Conservation (phyloP, 169 alveolate genomes). For the Toxoplasma gondii region DNA sequence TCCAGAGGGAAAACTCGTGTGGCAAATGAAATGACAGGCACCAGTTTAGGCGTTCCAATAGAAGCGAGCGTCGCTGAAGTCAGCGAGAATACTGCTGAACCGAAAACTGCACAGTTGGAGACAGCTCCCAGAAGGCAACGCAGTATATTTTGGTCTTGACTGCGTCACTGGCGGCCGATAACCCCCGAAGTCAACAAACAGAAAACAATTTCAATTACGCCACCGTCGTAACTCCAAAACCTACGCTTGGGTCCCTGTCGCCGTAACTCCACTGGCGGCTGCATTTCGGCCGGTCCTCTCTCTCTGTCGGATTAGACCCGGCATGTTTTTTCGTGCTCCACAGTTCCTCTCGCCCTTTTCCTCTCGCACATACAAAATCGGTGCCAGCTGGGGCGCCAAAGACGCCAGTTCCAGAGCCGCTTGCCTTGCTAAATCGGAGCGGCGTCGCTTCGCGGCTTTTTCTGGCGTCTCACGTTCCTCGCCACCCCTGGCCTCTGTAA, state of each 20-base stretch:
- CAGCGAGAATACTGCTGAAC: too few relatives aligned
- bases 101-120: too few relatives aligned
- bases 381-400: conserved; percentile 25
- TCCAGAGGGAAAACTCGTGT: too few relatives aligned
- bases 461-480: neutral
- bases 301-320: neutral
- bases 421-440: neutral
- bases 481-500: neutral
- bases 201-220: too few relatives aligned
- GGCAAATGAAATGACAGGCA: too few relatives aligned
- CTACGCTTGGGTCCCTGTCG: neutral
- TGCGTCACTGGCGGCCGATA: too few relatives aligned
- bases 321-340: neutral
- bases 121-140: too few relatives aligned
- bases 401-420: neutral
- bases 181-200: too few relatives aligned
- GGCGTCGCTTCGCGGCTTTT: neutral
- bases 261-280: neutral
- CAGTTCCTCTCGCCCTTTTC: conserved; percentile 19
- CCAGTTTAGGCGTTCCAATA: too few relatives aligned
- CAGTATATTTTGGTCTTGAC: too few relatives aligned
- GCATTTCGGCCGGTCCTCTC: neutral
- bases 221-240: too few relatives aligned
- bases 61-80: too few relatives aligned
- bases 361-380: conserved; percentile 27